Percentiles rank a stretch among this genome's conserved stretches.
Evolutionary conservation across 768 basidiomycete species (phyloP).

Genomic region (Pisolithus albus): DNA sequence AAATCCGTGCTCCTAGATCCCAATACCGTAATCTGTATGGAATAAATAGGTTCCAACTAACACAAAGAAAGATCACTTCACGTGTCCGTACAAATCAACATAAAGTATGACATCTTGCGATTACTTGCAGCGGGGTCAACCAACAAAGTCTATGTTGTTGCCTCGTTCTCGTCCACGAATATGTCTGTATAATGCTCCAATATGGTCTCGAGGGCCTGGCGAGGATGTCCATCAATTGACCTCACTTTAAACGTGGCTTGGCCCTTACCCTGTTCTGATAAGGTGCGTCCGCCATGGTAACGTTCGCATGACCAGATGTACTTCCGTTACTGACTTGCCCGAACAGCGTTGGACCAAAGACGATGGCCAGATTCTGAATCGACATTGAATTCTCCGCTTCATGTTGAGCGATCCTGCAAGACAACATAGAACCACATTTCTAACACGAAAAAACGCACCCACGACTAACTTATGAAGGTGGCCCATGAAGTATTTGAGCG

Average conservation of each 20-base stretch:
- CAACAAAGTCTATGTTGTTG: conserved; percentile 12
- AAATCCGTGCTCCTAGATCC: background rate
- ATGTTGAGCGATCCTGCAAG: conserved; percentile 63
- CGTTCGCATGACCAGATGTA: conserved; percentile 40
- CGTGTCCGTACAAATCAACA: conserved; percentile 5
- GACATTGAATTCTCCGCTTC: conserved; percentile 86
- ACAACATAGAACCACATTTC: conserved; percentile 5
- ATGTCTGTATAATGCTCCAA: conserved; percentile 92
- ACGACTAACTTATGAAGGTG: conserved; percentile 76
- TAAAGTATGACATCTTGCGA: conserved; percentile 3
- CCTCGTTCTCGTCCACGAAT: conserved; percentile 84
- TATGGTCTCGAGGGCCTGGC: conserved; percentile 90
- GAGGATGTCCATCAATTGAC: conserved; percentile 7
- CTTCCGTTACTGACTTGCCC: conserved; percentile 48
- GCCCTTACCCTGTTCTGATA: conserved; percentile 61
- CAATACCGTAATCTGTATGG: background rate
- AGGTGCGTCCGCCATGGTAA: conserved; percentile 62
- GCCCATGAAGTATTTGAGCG: conserved; percentile 90
- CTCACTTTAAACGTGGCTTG: background rate
- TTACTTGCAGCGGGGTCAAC: background rate
- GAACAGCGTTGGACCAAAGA: conserved; percentile 97
- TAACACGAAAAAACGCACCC: background rate
- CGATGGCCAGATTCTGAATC: conserved; percentile 87
- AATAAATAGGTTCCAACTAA: background rate
- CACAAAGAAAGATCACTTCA: conserved; percentile 3